A percentile compares a stretch with the other conserved stretches of the same genome.
These are phyloP conservation scores for Colletotrichum lindemuthianum DNA, from an alignment of 2,329 filamentous ascomycete species.

Conservation along the genomic window DNA sequence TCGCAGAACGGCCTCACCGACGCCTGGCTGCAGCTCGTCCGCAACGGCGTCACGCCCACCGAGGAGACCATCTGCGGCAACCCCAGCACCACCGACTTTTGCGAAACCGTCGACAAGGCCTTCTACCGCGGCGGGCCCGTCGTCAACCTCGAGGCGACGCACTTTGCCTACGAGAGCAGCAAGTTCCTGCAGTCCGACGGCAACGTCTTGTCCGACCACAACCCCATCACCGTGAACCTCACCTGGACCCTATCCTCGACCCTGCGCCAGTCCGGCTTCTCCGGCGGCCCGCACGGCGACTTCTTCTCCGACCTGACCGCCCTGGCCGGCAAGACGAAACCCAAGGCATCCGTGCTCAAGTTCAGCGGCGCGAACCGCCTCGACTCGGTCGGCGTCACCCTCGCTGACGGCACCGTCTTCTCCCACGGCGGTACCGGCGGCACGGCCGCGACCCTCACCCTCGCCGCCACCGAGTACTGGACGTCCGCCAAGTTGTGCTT, in stretches of 20 bases:
- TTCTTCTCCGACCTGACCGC: conserved; percentile 66
- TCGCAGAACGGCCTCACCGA: conserved; percentile 64
- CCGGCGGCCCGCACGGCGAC: conserved; percentile 58
- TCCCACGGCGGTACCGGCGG: conserved; percentile 66
- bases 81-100: conserved; percentile 62
- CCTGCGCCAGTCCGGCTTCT: conserved; percentile 56
- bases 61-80: conserved; percentile 64
- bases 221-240: conserved; percentile 69
- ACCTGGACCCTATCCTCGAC: conserved; percentile 51
- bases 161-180: conserved; percentile 64
- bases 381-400: conserved; percentile 59
- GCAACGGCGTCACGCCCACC: conserved; percentile 56
- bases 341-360: conserved; percentile 50
- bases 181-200: conserved; percentile 68
- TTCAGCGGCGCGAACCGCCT: conserved; percentile 61
- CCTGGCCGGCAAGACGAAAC: conserved; percentile 45
- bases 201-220: conserved; percentile 70
- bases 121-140: conserved; percentile 65
- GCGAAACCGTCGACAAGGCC: conserved; percentile 75
- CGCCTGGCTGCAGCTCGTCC: conserved; percentile 67
- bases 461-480: conserved; percentile 60
- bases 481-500: conserved; percentile 60
- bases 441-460: conserved; percentile 50
- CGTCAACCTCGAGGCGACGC: conserved; percentile 56
- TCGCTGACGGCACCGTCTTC: conserved; percentile 59